These are phyloP conservation scores for Rhodamnia argentea DNA, from an alignment of 345 rosid genomes.

Conservation along the genomic window DNA sequence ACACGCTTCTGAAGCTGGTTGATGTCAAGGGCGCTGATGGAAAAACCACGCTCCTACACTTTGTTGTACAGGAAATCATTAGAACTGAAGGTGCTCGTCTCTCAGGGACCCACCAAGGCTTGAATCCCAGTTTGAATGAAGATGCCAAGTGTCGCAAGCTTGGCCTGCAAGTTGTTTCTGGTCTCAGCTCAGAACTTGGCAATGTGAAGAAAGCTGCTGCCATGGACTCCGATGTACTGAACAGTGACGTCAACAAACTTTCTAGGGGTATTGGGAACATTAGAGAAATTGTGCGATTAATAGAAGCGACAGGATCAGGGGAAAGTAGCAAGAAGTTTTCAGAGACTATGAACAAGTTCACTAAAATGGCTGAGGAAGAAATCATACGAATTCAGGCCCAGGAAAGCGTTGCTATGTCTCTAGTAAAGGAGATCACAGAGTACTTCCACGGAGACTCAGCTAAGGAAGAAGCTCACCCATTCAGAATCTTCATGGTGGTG, in stretches of 20 bases:
- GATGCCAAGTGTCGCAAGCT: conserved; percentile 78
- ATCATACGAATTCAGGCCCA: conserved; percentile 81
- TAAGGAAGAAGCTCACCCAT: conserved; percentile 96
- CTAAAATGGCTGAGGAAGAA: conserved; percentile 68
- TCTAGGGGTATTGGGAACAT: conserved; percentile 55
- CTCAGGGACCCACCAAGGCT: conserved; percentile 34
- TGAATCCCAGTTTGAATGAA: conserved; percentile 24
- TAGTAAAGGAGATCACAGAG: conserved; percentile 94
- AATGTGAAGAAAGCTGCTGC: conserved; percentile 95
- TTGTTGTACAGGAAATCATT: conserved; percentile 94
- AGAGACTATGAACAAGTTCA: conserved; percentile 61
- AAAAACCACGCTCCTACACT: conserved; percentile 92
- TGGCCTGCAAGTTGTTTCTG: conserved; percentile 88
- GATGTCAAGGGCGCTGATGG: conserved; percentile 97
- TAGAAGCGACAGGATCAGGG: conserved; percentile 19
- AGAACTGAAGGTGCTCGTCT: conserved; percentile 87
- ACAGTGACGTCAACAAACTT: conserved; percentile 74
- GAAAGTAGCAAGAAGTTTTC: conserved; percentile 47
- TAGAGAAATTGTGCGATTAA: conserved; percentile 36
- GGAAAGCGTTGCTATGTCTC: conserved; percentile 75
- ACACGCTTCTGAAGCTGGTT: conserved; percentile 88
- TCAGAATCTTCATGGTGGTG: conserved; percentile 95
- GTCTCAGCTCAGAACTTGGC: conserved; percentile 64
- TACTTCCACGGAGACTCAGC: conserved; percentile 99
- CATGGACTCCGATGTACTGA: conserved; percentile 90